Percentiles rank a stretch among this genome's conserved stretches.
phyloP scores from a whole-genome alignment of 228 moss, liverwort and hornwort genomes.

The Sphagnum fallax region DNA sequence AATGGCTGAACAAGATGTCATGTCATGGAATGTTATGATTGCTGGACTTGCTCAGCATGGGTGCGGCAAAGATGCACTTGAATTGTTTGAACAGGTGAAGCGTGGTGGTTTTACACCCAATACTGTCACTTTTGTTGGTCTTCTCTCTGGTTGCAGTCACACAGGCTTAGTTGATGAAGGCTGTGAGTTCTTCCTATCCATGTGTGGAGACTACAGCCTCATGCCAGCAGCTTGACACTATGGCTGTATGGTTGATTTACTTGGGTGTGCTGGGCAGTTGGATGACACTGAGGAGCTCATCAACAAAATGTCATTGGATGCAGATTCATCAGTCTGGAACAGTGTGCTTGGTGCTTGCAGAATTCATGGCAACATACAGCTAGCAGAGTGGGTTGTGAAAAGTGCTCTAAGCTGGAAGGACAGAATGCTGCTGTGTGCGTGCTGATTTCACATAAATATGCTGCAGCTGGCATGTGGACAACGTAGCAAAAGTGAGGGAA shows the following conservation, averaged over 20 bases:
- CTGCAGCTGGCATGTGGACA: background rate
- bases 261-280: background rate
- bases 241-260: background rate
- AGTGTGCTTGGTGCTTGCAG: background rate
- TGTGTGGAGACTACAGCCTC: background rate
- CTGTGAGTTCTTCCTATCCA: background rate
- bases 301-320: background rate
- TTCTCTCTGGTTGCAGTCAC: slow-evolving; percentile 1
- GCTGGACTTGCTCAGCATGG: background rate
- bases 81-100: background rate
- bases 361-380: background rate
- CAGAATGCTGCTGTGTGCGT: background rate
- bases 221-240: background rate
- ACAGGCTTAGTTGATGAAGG: background rate
- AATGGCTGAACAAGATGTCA: background rate
- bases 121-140: background rate
- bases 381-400: background rate
- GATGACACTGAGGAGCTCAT: background rate
- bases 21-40: background rate
- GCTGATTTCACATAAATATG: background rate
- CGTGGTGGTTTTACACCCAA: background rate
- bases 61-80: background rate
- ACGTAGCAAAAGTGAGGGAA: background rate
- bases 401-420: background rate
- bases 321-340: background rate